A percentile compares a stretch with the other conserved stretches of the same genome.
Evolutionary conservation across 192 early-diverging fungal genomes (phyloP).

Genomic region (Powellomyces hirtus): DNA sequence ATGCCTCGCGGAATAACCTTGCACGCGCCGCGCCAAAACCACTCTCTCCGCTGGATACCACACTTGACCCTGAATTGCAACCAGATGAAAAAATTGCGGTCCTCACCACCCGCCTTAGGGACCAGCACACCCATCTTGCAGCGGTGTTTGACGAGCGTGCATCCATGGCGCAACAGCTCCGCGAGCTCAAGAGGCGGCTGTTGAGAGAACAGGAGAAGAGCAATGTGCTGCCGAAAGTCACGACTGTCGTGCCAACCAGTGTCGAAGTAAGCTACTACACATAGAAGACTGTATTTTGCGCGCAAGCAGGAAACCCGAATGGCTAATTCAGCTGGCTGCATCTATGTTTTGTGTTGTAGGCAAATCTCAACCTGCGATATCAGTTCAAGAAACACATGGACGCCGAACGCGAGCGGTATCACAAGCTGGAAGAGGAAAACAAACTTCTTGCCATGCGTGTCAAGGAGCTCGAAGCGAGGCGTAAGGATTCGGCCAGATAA

Average conservation of each 20-base stretch:
- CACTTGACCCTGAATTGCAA: too few species aligned
- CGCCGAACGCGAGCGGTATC: conserved; percentile 14
- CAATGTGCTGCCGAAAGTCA: conserved; percentile 16
- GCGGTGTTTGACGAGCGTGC: too few species aligned
- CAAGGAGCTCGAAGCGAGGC: conserved; percentile 18
- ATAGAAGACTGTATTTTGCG: too few species aligned
- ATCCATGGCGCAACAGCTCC: too few species aligned
- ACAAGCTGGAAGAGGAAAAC: conserved; percentile 22
- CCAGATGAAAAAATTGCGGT: too few species aligned
- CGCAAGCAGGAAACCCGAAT: neutral
- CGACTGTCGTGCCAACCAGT: conserved; percentile 18
- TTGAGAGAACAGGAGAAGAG: conserved; percentile 12
- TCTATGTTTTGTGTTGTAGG: neutral
- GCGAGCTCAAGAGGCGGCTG: conserved; percentile 5
- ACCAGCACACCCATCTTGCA: too few species aligned
- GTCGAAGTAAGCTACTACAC: conserved; percentile 9
- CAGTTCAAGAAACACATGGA: conserved; percentile 20
- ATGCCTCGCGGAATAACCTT: too few species aligned
- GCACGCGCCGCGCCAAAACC: too few species aligned
- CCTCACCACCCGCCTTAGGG: too few species aligned
- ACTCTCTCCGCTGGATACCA: too few species aligned
- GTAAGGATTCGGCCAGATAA: neutral
- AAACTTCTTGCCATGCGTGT: conserved; percentile 6
- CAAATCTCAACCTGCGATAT: conserved; percentile 28
- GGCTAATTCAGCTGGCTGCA: neutral